Evolutionary conservation across 2,329 filamentous ascomycete species (phyloP), one percentile per base, ranked within the genome.

Genomic region (Calycina marina): DNA sequence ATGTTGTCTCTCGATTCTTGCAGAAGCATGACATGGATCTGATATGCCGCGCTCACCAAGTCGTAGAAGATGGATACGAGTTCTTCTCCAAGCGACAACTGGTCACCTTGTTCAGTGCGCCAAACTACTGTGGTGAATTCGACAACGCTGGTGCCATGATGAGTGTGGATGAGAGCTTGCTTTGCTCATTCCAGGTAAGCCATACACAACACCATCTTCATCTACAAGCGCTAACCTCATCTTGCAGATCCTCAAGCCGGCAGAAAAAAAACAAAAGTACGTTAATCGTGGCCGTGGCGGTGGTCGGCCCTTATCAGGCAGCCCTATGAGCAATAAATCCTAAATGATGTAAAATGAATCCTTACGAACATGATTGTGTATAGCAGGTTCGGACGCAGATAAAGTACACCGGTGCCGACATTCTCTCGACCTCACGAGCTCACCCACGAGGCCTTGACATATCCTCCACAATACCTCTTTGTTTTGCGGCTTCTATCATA

Each of bases 231-330:
- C 17, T 25, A 32, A 20, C 30, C 18, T 39, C 6, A 30, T 17
- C 32, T n/a, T 20, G 28, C 20, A 93, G 84, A 96, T 98, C 57
- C 71, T 98, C 67, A 98, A 96, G 69, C 90, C 90, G 55, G 90
- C 90, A 61, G 90, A 98, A 74, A 98, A 98, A 78, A 98, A 98
- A 78, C 88, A 94, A 83, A 96, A 96, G 86, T 96, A 93, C 69
- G 86, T 92, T 57, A 71, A 75, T 65, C 67, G 67, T 64, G 68
- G 70, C 64, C 68, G 78, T 61, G 75, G 71, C 63, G 69, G 69
- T 63, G 67, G 71, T 65, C 70, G 67, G 65, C 69, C 72, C 59
- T 65, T 70, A 8, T 22, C 20, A 9, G 20, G 20, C 61, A 76
- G 72, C 69, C 66, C 74, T 67, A 70, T 73, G 60, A 67, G 69